phyloP scores from a whole-genome alignment of 352 stramenopile species.

The Phytophthora pisi region DNA sequence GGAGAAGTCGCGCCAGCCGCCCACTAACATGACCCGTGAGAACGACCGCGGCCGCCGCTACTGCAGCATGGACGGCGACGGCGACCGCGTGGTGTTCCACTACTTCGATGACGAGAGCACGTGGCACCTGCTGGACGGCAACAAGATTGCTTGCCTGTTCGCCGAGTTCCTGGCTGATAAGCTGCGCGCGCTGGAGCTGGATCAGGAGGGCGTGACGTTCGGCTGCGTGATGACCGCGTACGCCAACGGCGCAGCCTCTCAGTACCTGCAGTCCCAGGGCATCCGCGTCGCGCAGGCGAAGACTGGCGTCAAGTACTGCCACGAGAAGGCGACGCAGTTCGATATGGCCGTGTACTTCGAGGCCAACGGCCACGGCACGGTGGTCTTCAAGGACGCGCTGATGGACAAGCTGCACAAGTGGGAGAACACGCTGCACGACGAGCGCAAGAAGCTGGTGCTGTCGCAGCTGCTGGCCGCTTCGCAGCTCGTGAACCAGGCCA shows the following conservation, averaged over 20 bases:
- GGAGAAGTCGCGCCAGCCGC: conserved; percentile 93
- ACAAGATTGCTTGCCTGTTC: conserved; percentile 98
- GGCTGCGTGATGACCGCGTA: conserved; percentile 99
- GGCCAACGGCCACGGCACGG: conserved; percentile 99
- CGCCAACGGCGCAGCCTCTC: conserved; percentile 96
- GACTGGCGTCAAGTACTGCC: conserved; percentile 98
- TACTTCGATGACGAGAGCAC: conserved; percentile 80
- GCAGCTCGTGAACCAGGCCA: conserved; percentile 96
- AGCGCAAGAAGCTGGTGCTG: conserved; percentile 83
- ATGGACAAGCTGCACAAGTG: conserved; percentile 85
- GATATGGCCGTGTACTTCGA: conserved; percentile 99
- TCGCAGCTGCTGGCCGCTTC: conserved; percentile 87
- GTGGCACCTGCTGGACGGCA: conserved; percentile 95
- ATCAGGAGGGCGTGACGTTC: conserved; percentile 87
- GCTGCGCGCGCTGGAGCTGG: conserved; percentile 73
- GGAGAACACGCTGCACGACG: conserved; percentile 74
- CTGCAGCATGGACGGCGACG: conserved; percentile 97
- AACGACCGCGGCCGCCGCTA: conserved; percentile 78
- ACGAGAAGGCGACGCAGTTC: conserved; percentile 94
- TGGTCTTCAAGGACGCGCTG: conserved; percentile 94
- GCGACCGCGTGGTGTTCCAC: conserved; percentile 98
- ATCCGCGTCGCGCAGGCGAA: conserved; percentile 92
- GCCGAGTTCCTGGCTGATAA: conserved; percentile 94
- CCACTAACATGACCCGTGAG: conserved; percentile 68
- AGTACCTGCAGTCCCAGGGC: conserved; percentile 81